Conservation (phyloP, 1,284 basidiomycete genomes). For the Cerrena zonata region DNA sequence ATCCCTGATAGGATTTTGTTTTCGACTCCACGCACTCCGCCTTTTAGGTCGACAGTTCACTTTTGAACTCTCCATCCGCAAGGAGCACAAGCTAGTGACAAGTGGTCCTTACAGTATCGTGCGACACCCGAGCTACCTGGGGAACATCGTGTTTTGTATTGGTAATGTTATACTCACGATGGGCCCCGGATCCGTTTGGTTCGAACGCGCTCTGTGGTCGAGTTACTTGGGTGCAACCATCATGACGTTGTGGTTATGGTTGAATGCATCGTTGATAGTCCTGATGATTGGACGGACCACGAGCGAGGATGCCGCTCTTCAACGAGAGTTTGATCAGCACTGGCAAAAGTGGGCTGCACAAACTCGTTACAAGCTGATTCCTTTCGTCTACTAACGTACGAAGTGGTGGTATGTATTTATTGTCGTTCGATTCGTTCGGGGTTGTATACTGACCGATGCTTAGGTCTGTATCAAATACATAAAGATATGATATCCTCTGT, state of each 20-base stretch:
- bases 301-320: slow-evolving; percentile 16
- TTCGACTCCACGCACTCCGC: slow-evolving; percentile 6
- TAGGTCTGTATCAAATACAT: too few species aligned
- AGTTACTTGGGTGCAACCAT: not conserved
- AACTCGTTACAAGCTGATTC: slow-evolving; percentile 7
- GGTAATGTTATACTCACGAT: not conserved
- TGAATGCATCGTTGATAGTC: not conserved
- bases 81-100: slow-evolving; percentile 10
- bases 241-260: not conserved
- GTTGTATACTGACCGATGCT: too few species aligned
- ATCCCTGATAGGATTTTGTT: not conserved
- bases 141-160: not conserved
- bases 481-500: too few species aligned
- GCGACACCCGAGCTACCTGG: slow-evolving; percentile 11
- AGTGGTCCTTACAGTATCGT: slow-evolving; percentile 12
- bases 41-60: slow-evolving; percentile 11
- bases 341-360: slow-evolving; percentile 9
- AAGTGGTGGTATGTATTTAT: too few species aligned
- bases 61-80: slow-evolving; percentile 10
- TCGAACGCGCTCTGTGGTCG: not conserved
- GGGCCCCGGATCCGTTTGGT: not conserved
- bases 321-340: slow-evolving; percentile 17
- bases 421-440: too few species aligned
- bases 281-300: not conserved
- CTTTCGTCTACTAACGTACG: too few species aligned